These are phyloP conservation scores for Pseudogymnoascus sp. DNA, from an alignment of 2,329 filamentous ascomycete genomes.

Conservation along the genomic window DNA sequence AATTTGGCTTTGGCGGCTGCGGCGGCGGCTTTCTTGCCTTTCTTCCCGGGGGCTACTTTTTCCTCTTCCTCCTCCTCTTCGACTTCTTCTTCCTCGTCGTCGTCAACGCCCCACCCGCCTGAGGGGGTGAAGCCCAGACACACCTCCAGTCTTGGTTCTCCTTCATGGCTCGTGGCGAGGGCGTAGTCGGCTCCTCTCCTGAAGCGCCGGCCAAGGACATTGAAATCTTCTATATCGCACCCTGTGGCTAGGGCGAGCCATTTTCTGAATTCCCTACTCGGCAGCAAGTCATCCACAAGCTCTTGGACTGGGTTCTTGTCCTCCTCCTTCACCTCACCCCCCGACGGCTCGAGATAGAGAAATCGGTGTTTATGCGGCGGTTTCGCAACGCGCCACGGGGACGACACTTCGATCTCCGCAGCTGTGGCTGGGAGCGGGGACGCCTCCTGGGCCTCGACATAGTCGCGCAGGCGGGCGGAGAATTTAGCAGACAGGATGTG, in stretches of 20 bases:
- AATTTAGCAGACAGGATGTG: conserved; percentile 76
- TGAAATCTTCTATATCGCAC: conserved; percentile 62
- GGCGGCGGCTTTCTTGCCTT: conserved; percentile 16
- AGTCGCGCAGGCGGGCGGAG: conserved; percentile 59
- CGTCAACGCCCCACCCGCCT: conserved; percentile 72
- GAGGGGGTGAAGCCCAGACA: conserved; percentile 83
- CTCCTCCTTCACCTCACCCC: conserved; percentile 15
- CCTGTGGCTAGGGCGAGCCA: conserved; percentile 83
- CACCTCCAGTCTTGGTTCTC: conserved; percentile 73
- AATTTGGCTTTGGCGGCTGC: conserved; percentile 27
- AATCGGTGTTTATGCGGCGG: conserved; percentile 96
- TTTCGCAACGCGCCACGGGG: conserved; percentile 66
- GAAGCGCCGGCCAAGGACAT: conserved; percentile 80
- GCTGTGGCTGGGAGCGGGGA: conserved; percentile 39
- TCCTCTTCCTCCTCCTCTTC: conserved; percentile 29
- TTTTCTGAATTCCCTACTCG: conserved; percentile 77
- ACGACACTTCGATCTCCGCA: conserved; percentile 47
- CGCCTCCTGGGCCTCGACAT: conserved; percentile 60
- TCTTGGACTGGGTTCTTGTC: conserved; percentile 60
- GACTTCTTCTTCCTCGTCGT: conserved; percentile 44
- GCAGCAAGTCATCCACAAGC: conserved; percentile 73
- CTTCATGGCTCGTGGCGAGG: conserved; percentile 76
- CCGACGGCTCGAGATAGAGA: conserved; percentile 61
- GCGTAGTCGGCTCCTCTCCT: conserved; percentile 84
- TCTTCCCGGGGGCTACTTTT: conserved; percentile 25